Evolutionary conservation across 2,329 filamentous ascomycete species (phyloP).

Genomic region (Aspergillus nomiae): DNA sequence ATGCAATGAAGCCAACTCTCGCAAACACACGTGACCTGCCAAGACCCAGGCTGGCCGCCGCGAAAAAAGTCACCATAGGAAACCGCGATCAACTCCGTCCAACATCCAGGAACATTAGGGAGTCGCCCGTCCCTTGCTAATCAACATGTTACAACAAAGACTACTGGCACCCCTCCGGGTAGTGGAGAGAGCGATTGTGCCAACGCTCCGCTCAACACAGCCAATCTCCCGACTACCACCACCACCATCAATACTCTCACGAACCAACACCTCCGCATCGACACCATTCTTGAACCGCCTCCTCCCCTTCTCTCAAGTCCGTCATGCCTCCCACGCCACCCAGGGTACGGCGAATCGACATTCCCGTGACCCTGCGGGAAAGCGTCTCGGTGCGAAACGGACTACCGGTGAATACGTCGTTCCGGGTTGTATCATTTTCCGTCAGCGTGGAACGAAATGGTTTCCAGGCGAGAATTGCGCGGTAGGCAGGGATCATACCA

Average conservation of each 20-base stretch:
- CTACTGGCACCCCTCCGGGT: conserved; percentile 41
- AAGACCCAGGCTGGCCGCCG: conserved; percentile 11
- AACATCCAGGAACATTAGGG: conserved; percentile 12
- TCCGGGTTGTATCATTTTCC: conserved; percentile 96
- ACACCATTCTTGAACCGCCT: conserved; percentile 32
- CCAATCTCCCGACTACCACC: conserved; percentile 27
- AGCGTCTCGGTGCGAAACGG: conserved; percentile 93
- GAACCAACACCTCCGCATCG: conserved; percentile 29
- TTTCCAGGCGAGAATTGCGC: conserved; percentile 92
- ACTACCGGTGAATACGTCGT: conserved; percentile 91
- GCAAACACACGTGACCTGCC: conserved; percentile 28
- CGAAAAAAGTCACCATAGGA: conserved; percentile 20
- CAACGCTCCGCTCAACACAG: conserved; percentile 31
- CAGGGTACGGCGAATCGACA: conserved; percentile 68
- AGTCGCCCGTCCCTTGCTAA: conserved; percentile 29
- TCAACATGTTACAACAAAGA: conserved; percentile 46
- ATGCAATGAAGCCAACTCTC: conserved; percentile 34
- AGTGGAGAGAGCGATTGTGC: conserved; percentile 39
- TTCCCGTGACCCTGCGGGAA: conserved; percentile 70
- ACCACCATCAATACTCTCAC: conserved; percentile 32
- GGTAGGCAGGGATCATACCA: conserved; percentile 95
- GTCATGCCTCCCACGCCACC: conserved; percentile 65
- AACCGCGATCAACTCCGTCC: not conserved
- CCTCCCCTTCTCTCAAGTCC: conserved; percentile 50
- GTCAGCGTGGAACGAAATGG: conserved; percentile 92